phyloP scores from a whole-genome alignment of 192 early-diverging fungal species.

The Gigaspora rosea region DNA sequence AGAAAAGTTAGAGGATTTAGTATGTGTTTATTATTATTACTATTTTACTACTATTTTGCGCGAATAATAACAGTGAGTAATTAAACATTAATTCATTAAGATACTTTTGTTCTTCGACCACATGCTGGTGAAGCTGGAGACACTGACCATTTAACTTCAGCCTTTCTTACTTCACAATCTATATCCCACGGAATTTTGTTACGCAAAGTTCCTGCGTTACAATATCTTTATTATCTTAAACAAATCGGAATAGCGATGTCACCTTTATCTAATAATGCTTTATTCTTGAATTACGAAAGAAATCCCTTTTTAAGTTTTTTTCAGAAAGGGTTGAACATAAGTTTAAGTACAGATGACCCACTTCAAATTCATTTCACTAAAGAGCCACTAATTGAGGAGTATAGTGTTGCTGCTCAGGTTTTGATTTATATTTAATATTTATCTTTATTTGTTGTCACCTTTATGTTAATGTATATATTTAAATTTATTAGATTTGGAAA shows the following conservation, averaged over 20 bases:
- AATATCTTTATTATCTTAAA: slow-evolving; percentile 93
- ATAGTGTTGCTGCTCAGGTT: slow-evolving; percentile 89
- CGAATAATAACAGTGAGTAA: background rate
- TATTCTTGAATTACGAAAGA: slow-evolving; percentile 91
- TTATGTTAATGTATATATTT: background rate
- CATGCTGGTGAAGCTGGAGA: slow-evolving; percentile 96
- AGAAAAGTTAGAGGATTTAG: slow-evolving; percentile 74
- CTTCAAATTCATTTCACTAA: slow-evolving; percentile 97
- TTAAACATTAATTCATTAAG: slow-evolving; percentile 36
- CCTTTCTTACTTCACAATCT: slow-evolving; percentile 82
- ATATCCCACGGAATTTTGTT: slow-evolving; percentile 94
- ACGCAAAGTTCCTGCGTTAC: slow-evolving; percentile 90
- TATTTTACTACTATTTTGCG: background rate
- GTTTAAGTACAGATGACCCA: slow-evolving; percentile 93
- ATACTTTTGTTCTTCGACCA: slow-evolving; percentile 92
- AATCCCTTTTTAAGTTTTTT: slow-evolving; percentile 91
- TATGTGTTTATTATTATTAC: slow-evolving; percentile 38
- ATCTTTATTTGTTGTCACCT: background rate
- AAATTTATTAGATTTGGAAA: slow-evolving; percentile 78
- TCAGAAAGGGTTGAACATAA: slow-evolving; percentile 91
- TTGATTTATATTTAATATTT: background rate
- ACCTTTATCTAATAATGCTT: slow-evolving; percentile 93
- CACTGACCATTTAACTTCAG: slow-evolving; percentile 87
- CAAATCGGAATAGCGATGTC: slow-evolving; percentile 98
- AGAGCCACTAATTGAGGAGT: slow-evolving; percentile 97